Base-by-base conservation (phyloP, 805 yeast genomes). In the Lachancea fermentati region DNA sequence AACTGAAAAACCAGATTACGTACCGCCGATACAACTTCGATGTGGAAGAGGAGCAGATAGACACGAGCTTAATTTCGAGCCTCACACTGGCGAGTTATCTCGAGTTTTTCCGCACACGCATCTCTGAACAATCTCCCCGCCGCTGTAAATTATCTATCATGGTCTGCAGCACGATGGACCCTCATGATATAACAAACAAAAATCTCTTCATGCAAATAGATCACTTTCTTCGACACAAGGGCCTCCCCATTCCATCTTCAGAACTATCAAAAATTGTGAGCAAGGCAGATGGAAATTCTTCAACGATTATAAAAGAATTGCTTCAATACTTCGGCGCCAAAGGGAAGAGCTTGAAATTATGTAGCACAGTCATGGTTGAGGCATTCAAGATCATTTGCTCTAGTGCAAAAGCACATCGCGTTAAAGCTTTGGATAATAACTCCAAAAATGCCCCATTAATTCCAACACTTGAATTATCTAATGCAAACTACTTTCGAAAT, bases 1-100 rank as follows among this genome's bases (percentile, higher is more conserved):
- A 60, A 22, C 48, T 57, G 29, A 71, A 76, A 72, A 78, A 73
- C 39, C 73, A 73, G 42, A 76, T 81, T 2, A 47, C 67, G 3
- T 69, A 65, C 30, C 58, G 62, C 36, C 65, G 69, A 2, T 74
- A 69, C 45, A 47, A 61, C 18, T 77, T 75, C 48, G 51, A 63
- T 0, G 58, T 64, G 30, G 55, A 61, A 4, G 66, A 44, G 1
- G 62, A 69, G 45, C 48, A 51, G 3, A 50, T 69, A 16, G 76
- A 72, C 49, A 6, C 43, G 3, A 29, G 42, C 0, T 14, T 65
- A 0, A 45, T 78, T 0, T 44, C 55, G 14, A 37, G 39, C 0
- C 38, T 78, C 8, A 60, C 63, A 0, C 56, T 63, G 32, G 34
- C 47, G 0, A 52, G 57, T 1, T 69, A 74, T 42, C 13, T 54